These are phyloP conservation scores for Scenedesmus sp. DNA, from an alignment of 163 green algal species.

Conservation along the genomic window DNA sequence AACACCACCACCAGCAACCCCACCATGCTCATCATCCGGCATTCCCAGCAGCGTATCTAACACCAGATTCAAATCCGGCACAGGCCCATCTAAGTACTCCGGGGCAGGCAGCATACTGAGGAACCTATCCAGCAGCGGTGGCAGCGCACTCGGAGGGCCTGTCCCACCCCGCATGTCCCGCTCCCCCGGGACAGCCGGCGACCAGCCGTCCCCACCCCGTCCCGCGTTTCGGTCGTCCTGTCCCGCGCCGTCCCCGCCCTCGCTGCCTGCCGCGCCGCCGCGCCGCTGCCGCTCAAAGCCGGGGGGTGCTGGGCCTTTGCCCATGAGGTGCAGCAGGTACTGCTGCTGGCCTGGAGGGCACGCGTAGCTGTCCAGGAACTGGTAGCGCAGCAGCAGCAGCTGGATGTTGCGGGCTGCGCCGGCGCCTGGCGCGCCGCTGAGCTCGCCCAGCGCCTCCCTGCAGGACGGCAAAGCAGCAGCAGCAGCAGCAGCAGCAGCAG, in stretches of 20 bases:
- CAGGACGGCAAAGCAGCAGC: background rate
- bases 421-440: conserved; percentile 36
- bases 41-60: conserved; percentile 63
- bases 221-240: background rate
- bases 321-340: conserved; percentile 63
- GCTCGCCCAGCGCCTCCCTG: conserved; percentile 59
- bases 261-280: background rate
- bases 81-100: conserved; percentile 59
- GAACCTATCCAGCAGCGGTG: conserved; percentile 58
- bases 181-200: background rate
- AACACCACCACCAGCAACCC: background rate
- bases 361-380: conserved; percentile 58
- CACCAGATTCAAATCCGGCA: conserved; percentile 67
- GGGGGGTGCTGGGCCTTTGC: conserved; percentile 45
- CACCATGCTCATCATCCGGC: background rate
- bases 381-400: conserved; percentile 72
- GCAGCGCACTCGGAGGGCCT: conserved; percentile 38
- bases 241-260: background rate
- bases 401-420: conserved; percentile 44
- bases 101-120: conserved; percentile 55
- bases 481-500: background rate
- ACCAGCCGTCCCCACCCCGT: background rate
- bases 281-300: conserved; percentile 46
- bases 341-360: conserved; percentile 46
- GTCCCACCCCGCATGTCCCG: conserved; percentile 7